These are phyloP conservation scores for Tetradesmus lagerheimii DNA, from an alignment of 139 green algal species.

Conservation along the genomic window DNA sequence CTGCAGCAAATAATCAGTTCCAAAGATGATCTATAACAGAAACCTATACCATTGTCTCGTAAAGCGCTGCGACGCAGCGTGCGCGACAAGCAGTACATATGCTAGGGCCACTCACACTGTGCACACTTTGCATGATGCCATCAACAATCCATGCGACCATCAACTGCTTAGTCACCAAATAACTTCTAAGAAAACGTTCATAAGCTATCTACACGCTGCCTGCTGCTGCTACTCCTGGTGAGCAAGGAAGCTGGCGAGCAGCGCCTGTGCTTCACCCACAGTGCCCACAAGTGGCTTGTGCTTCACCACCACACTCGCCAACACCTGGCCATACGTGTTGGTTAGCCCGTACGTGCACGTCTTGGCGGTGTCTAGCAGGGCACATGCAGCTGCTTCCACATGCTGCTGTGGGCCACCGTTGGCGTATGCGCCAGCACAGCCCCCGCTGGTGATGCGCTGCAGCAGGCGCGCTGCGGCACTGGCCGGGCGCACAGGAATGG, in stretches of 20 bases:
- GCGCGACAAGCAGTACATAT: background rate
- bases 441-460: conserved; percentile 1
- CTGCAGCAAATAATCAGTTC: too few species aligned
- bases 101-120: background rate
- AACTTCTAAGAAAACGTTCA: too few species aligned
- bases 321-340: conserved; percentile 33
- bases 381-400: conserved; percentile 31
- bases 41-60: too few species aligned
- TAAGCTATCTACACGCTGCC: background rate
- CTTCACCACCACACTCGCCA: background rate
- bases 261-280: background rate
- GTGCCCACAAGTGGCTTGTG: background rate
- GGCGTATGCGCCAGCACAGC: background rate
- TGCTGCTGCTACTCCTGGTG: conserved; percentile 31
- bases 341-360: conserved; percentile 32
- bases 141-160: too few species aligned
- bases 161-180: too few species aligned
- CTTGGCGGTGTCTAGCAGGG: conserved; percentile 42
- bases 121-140: too few species aligned
- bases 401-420: conserved; percentile 15
- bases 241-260: conserved; percentile 27
- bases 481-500: conserved; percentile 5
- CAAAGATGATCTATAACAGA: too few species aligned
- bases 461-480: background rate
- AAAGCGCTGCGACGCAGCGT: background rate